A percentile compares a stretch with the other conserved stretches of the same genome.
phyloP scores from a whole-genome alignment of 768 basidiomycete genomes.

The Plicaturopsis crispa region DNA sequence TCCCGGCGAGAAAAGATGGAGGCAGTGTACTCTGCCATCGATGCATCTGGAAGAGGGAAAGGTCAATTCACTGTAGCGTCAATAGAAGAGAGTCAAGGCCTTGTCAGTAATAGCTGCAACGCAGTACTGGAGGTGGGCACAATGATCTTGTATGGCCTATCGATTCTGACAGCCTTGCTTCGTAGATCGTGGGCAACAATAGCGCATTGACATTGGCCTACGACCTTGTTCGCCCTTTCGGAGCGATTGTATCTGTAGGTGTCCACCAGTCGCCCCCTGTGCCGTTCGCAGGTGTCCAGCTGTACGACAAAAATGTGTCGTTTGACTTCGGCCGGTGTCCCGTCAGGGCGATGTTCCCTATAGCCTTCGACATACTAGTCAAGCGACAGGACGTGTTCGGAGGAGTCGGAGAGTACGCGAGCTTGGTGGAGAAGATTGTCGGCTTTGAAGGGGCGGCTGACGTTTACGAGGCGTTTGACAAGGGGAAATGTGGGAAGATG shows the following conservation, averaged over 20 bases:
- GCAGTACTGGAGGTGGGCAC: conserved; percentile 56
- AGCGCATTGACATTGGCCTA: conserved; percentile 59
- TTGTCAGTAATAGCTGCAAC: conserved; percentile 48
- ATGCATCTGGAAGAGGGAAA: conserved; percentile 30
- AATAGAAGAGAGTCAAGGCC: conserved; percentile 42
- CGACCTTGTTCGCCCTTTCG: conserved; percentile 68
- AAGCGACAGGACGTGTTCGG: conserved; percentile 70
- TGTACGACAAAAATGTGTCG: conserved; percentile 75
- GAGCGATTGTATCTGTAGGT: conserved; percentile 68
- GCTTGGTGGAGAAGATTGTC: conserved; percentile 65
- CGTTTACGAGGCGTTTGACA: conserved; percentile 61
- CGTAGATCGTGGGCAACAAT: conserved; percentile 63
- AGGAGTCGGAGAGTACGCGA: conserved; percentile 51
- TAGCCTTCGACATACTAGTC: conserved; percentile 64
- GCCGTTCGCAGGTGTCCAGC: conserved; percentile 38
- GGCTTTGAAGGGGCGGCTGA: conserved; percentile 47
- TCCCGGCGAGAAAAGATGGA: conserved; percentile 51
- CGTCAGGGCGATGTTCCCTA: conserved; percentile 68
- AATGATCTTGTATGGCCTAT: not conserved
- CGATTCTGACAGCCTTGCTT: not conserved
- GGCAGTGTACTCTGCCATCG: conserved; percentile 47
- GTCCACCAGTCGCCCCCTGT: conserved; percentile 57
- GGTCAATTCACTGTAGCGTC: conserved; percentile 44
- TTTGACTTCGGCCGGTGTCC: conserved; percentile 80
- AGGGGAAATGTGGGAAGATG: conserved; percentile 67